A percentile compares a stretch with the other conserved stretches of the same genome.
Conservation (phyloP, 192 early-diverging fungal species). For the Coemansia sp. region DNA sequence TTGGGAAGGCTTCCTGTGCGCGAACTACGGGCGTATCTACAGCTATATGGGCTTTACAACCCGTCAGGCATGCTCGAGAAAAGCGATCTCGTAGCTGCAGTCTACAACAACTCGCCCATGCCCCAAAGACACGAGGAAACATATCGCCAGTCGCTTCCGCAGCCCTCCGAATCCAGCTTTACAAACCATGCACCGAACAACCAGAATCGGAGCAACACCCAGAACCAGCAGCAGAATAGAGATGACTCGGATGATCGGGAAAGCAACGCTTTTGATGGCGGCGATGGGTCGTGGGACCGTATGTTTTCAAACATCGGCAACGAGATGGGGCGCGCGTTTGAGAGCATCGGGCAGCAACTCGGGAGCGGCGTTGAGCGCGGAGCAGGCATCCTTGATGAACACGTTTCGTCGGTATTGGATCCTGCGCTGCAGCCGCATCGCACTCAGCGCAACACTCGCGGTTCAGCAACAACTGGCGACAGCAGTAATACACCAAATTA, state of each 20-base stretch:
- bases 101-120: slow-evolving; percentile 46
- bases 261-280: neutral
- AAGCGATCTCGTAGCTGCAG: slow-evolving; percentile 37
- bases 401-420: neutral
- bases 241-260: neutral
- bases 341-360: slow-evolving; percentile 26
- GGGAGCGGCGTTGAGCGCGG: slow-evolving; percentile 20
- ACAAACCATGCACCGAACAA: slow-evolving; percentile 7
- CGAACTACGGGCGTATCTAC: slow-evolving; percentile 45
- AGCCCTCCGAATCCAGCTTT: slow-evolving; percentile 19
- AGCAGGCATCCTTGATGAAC: slow-evolving; percentile 12
- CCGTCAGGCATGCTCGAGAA: slow-evolving; percentile 45
- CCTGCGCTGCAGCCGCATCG: neutral
- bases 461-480: neutral
- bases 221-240: neutral
- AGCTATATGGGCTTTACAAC: slow-evolving; percentile 39
- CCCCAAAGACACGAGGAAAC: slow-evolving; percentile 38
- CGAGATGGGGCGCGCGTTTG: slow-evolving; percentile 47
- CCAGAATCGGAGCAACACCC: slow-evolving; percentile 8
- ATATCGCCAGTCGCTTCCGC: slow-evolving; percentile 38
- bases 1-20: slow-evolving; percentile 29
- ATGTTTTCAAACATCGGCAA: slow-evolving; percentile 43
- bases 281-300: slow-evolving; percentile 29
- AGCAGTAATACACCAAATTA: neutral
- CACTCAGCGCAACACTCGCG: neutral